Evolutionary conservation across 495 filamentous ascomycete genomes (phyloP), one percentile per base, ranked within the genome.

Genomic region (Opeltia flavorubescens): DNA sequence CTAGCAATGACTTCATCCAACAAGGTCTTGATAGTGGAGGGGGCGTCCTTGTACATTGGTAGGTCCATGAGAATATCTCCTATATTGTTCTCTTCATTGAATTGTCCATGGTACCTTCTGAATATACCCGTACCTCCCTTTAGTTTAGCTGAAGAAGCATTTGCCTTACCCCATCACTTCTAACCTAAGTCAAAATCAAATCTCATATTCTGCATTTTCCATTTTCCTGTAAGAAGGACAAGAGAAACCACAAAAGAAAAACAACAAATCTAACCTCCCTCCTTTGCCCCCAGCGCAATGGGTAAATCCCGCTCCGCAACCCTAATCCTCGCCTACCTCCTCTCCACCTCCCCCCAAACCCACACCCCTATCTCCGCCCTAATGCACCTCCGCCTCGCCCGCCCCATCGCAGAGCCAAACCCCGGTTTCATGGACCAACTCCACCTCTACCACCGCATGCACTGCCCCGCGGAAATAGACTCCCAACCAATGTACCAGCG

Each of bases 231-330:
- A n/a, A n/a, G n/a, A n/a, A n/a, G n/a, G n/a, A n/a, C n/a, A n/a
- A n/a, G n/a, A n/a, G n/a, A n/a, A n/a, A n/a, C n/a, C n/a, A n/a
- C n/a, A n/a, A n/a, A n/a, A n/a, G 9, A 9, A 8, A 33, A 33
- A 33, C 9, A 33, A 8, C 30, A 33, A 33, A 9, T 15, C 30
- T 33, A 33, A 33, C 30, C 30, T 33, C 30, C 30, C 30, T 33
- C 30, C 30, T 15, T 33, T 15, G 47, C 69, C 49, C 63, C 66
- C 64, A 95, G 91, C 73, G 89, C 86, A 26, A 94, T 94, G 86
- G 91, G 91, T 27, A 89, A 89, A 65, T 94, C 87, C 43, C 84
- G 91, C 42, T 95, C 89, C 20, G 81, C 87, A 50, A 78, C 87
- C 36, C 71, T 87, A 52, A 71, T 87, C 50, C 72, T 91, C 44